Base-by-base conservation (phyloP, 805 yeast species). In the Myxozyma melibiosi region DNA sequence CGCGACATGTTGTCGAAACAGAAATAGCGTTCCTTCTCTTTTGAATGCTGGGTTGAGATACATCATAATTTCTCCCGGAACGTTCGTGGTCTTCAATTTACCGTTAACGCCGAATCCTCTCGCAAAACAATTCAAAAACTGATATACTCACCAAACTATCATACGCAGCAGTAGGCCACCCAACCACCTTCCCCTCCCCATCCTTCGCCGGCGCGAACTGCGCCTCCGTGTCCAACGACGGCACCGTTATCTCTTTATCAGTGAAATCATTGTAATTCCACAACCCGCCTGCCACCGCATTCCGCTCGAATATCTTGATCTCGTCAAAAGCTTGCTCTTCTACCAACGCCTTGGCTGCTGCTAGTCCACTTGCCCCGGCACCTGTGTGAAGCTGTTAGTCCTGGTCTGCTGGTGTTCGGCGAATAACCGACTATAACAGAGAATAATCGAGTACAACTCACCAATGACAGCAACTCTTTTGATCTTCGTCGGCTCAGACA, bases 231-330 rank as follows among this genome's bases (percentile, higher is more conserved):
- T 68, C 70, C 1, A 48, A 52, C 0, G 71, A 67, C 1, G 80
- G 78, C 0, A 72, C 71, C 0, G 65, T 75, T 4, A 61, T 34
- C 7, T 43, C 51, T 35, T 47, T 27, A 45, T 57, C 58, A 28
- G 64, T 73, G 63, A 54, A 58, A 52, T 68, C 74, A 53, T 74
- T 77, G 66, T 81, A 85, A 67, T 83, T 80, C 96, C 96, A 89
- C 7, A 88, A 73, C 0, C 96, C 96, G 13, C 96, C 96, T n/a
- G 80, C 68, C n/a, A 71, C 69, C 6, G 73, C 63, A 59, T 86
- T 77, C 45, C 79, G 74, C 62, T 88, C 96, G 66, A 78, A 86
- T 4, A 86, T 75, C 25, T 79, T 80, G 46, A 88, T 75, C 33
- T 76, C 72, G 61, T 80, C 79, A 2, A 72, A 67, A 1, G 70